phyloP scores from a whole-genome alignment of 768 basidiomycete genomes.

The Panaeolus papilionaceus region DNA sequence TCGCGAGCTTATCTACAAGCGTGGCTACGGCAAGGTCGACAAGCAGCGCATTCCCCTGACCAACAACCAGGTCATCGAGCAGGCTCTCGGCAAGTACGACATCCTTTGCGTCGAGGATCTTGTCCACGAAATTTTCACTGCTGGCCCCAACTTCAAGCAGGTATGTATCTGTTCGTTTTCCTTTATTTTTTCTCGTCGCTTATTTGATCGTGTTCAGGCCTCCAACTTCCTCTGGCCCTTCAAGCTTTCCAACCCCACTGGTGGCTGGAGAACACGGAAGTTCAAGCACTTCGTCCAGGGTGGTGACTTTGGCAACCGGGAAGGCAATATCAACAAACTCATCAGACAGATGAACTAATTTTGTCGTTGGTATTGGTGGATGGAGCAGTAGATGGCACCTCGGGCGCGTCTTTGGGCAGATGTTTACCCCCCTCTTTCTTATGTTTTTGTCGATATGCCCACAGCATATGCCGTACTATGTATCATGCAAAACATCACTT shows the following conservation, averaged over 20 bases:
- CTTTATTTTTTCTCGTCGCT: background rate
- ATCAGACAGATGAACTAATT: slow-evolving; percentile 90
- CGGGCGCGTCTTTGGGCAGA: slow-evolving; percentile 25
- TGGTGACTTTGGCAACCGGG: slow-evolving; percentile 97
- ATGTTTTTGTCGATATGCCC: slow-evolving; percentile 28
- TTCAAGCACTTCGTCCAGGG: slow-evolving; percentile 97
- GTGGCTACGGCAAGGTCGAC: slow-evolving; percentile 98
- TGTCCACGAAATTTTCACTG: slow-evolving; percentile 94
- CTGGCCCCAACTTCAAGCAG: slow-evolving; percentile 99
- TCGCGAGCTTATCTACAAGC: slow-evolving; percentile 98
- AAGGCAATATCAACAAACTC: slow-evolving; percentile 97
- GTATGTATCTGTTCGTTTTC: slow-evolving; percentile 44
- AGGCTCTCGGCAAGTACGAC: slow-evolving; percentile 88
- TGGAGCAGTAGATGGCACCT: slow-evolving; percentile 20
- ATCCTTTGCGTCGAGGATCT: slow-evolving; percentile 98
- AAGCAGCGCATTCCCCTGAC: slow-evolving; percentile 96
- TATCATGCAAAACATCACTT: slow-evolving; percentile 22
- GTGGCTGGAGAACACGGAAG: slow-evolving; percentile 97
- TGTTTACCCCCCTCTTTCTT: slow-evolving; percentile 21
- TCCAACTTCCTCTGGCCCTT: slow-evolving; percentile 99
- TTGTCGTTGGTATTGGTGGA: slow-evolving; percentile 20
- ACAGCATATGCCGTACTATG: slow-evolving; percentile 15
- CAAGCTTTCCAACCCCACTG: slow-evolving; percentile 99
- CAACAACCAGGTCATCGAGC: slow-evolving; percentile 94
- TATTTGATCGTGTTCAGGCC: slow-evolving; percentile 49